Base-by-base conservation (phyloP, 2,329 filamentous ascomycete genomes). In the Diaporthe helianthi region DNA sequence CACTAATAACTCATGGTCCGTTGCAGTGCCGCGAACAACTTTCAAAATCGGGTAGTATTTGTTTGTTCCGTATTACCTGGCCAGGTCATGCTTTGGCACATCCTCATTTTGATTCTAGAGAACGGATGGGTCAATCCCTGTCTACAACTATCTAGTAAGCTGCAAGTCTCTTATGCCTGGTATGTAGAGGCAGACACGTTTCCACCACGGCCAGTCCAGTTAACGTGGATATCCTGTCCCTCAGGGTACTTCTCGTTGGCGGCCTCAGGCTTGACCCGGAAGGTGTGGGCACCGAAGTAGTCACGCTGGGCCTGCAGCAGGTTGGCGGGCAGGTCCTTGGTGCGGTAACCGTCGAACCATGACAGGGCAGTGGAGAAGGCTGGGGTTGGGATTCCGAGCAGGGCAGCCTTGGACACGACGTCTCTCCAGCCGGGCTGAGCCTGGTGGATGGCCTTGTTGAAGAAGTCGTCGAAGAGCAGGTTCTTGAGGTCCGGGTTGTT, bases 271-370 rank as follows among this genome's bases (percentile, higher is more conserved):
- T 96, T 95, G 84, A 96, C 89, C 77, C 86, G 86, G 90, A 96
- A 96, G 75, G 93, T 96, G 87, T 96, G 93, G 73, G 93, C 93
- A 82, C 96, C 96, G 80, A 99, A 99, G 93, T 98, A 99, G 83
- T 99, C 96, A 87, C 96, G 93, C 89, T 99, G 96, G 69, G 95
- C 96, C 87, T 99, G 96, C 79, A 99, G 90, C 73, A 99, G 88
- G 89, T 98, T 99, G 87, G 96, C 96, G 71, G 96, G 96, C 76
- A 99, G 90, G 81, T 98, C 90, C 88, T 95, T 93, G 82, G 95
- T 94, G 82, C 96, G 92, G 90, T 98, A 98, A 74, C 96, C 96
- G 81, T 99, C 96, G 85, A 97, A 99, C 93, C 97, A 99, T 80
- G 92, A 94, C 78, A 99, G 90, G 61, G 96, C 96, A 72, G 96